Base-by-base conservation (phyloP, 148 eudicot species). In the Talinum fruticosum region DNA sequence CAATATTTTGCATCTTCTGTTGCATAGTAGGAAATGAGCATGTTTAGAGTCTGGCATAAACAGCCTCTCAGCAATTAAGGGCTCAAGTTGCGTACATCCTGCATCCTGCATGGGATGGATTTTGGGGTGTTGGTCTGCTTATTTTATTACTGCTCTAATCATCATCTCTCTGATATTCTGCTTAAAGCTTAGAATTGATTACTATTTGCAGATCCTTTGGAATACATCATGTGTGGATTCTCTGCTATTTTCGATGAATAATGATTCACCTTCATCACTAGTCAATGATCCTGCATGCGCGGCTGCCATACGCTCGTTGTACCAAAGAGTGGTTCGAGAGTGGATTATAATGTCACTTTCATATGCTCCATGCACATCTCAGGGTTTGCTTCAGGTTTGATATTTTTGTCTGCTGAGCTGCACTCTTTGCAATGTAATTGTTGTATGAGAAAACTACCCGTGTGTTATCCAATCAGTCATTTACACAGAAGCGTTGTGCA, bases 341-440 rank as follows among this genome's bases (percentile, higher is more conserved):
- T 96, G 99, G 99, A 90, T 96, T 24, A 78, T 96, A 68, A 84
- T 89, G 70, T 93, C 99, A 66, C 99, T 96, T 75, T 96, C 99
- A 51, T 82, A 91, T 88, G 97, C 99, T 87, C 99, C 99, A 32
- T 96, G 99, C 88, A 93, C 97, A 37, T 86, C 92, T 61, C 99
- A 96, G 87, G 99, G 99, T 77, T 92, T 96, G 87, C 99, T 96
- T 85, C 99, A 96, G 99, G 99, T 96, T 82, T 68, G 81, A 64
- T 74, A 61, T 70, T 49, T 24, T 73, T 81, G 8, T 15, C 72
- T 24, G 10, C 29, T 72, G 64, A 68, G 24, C 15, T 37, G 66
- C 53, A 5, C 68, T 18, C 23, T 69, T 26, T 54, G n/a, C 66
- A 62, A 5, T 5, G 26, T 28, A 62, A 10, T 28, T 26, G 18